Base-by-base conservation (phyloP, 208 protist species). In the Leptomonas seymouri region DNA sequence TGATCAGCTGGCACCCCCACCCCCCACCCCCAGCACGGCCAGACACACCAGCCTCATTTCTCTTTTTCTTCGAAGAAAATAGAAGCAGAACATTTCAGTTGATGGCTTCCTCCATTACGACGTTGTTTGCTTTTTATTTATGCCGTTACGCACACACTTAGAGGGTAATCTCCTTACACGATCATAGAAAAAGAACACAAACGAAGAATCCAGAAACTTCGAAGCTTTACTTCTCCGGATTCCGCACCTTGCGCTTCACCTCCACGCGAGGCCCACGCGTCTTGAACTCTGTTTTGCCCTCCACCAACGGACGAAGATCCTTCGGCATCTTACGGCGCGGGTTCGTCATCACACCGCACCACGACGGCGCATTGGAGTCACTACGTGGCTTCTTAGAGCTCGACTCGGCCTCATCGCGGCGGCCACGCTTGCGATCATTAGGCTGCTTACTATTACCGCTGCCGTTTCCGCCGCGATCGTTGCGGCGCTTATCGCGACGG, bases 271-370 rank as follows among this genome's bases (percentile, higher is more conserved):
- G 84, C 0, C 79, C 84, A 44, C 69, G 57, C 2, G 64, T 62
- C 61, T 81, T 78, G 39, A 74, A 48, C 49, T 70, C 39, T 23
- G 67, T 62, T 68, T 91, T 91, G 3, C 84, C 84, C 48, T 95
- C 90, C 8, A 84, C 63, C 34, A 96, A 76, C 55, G 82, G 76
- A 3, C 91, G 89, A 39, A 97, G 70, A 49, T 97, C 91, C 56
- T 83, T 82, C 18, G 91, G 87, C 49, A 97, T 93, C 74, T 97
- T 97, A 39, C 78, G 79, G 23, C 91, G 84, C 34, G 91, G 87
- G 71, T 97, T 97, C 48, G 91, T 94, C 57, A 81, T 78, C 20
- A 93, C 69, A 23, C 91, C 91, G 76, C 93, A 91, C 89, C 91
- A 97, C 51, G 89, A 74, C 15, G 81, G 81, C 28, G 68, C 27